phyloP scores from a whole-genome alignment of 2,329 filamentous ascomycete species.

The Aspergillus tamarii region DNA sequence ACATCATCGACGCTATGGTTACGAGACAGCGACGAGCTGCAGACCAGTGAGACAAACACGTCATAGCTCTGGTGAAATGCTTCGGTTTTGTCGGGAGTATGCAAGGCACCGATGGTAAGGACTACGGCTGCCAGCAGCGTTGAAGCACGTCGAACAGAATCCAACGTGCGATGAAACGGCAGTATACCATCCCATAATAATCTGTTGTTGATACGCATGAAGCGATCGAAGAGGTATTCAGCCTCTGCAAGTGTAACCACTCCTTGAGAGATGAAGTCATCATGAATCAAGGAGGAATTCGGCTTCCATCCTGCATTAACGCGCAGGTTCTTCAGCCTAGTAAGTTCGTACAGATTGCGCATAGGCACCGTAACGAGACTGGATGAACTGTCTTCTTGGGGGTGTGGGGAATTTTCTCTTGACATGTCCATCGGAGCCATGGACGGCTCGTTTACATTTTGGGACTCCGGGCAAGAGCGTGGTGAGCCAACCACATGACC shows the following conservation, averaged over 20 bases:
- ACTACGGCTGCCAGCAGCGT: conserved; percentile 54
- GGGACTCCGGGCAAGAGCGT: background rate
- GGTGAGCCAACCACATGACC: background rate
- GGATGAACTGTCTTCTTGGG: conserved; percentile 18
- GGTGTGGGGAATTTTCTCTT: conserved; percentile 8
- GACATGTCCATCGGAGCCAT: conserved; percentile 6
- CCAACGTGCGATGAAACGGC: conserved; percentile 32
- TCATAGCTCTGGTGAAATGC: conserved; percentile 53
- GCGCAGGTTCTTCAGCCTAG: conserved; percentile 44
- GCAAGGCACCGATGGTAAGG: conserved; percentile 56
- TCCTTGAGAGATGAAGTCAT: conserved; percentile 48
- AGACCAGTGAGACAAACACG: conserved; percentile 55
- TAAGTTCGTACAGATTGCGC: conserved; percentile 40
- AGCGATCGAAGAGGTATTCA: conserved; percentile 48
- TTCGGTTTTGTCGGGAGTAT: conserved; percentile 51
- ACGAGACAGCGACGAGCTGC: conserved; percentile 55
- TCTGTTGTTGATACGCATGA: conserved; percentile 43
- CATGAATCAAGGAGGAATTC: conserved; percentile 26
- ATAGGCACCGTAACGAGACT: conserved; percentile 46
- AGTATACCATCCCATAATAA: conserved; percentile 49
- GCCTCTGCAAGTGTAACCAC: conserved; percentile 44
- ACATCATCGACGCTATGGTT: conserved; percentile 56
- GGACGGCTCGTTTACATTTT: background rate
- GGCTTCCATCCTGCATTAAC: conserved; percentile 8
- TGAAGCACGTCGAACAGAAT: conserved; percentile 52